Conservation (phyloP, 441 rosid species). For the Biscutella laevigata region DNA sequence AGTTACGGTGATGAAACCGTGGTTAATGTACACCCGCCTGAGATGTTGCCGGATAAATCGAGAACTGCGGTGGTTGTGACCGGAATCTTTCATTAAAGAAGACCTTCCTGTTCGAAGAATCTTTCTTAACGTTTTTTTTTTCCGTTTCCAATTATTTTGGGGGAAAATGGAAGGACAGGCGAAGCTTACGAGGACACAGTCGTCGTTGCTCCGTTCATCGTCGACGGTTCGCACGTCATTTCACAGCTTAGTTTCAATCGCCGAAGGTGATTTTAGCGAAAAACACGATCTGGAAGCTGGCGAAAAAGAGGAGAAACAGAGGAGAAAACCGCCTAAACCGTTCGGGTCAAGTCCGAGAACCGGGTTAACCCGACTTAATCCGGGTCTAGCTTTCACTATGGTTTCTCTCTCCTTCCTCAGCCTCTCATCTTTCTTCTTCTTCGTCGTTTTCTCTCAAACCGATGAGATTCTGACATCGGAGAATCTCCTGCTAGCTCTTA, state of each 20-base stretch:
- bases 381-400: slow-evolving; percentile 37
- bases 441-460: slow-evolving; percentile 44
- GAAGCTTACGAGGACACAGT: slow-evolving; percentile 72
- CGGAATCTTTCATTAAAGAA: no score
- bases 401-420: slow-evolving; percentile 43
- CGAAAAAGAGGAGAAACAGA: slow-evolving; percentile 35
- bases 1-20: slow-evolving; percentile 5
- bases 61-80: slow-evolving; percentile 30
- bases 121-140: no score
- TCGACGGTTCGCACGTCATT: slow-evolving; percentile 77
- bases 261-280: slow-evolving; percentile 39
- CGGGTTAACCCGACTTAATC: slow-evolving; percentile 42
- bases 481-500: slow-evolving; percentile 59
- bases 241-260: slow-evolving; percentile 52
- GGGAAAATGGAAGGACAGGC: slow-evolving; percentile 49
- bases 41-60: slow-evolving; percentile 38
- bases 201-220: slow-evolving; percentile 77
- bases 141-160: no score
- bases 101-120: not conserved
- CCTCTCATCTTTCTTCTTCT: slow-evolving; percentile 42
- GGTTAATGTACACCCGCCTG: slow-evolving; percentile 21
- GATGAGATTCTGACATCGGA: slow-evolving; percentile 70
- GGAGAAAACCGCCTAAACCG: slow-evolving; percentile 28
- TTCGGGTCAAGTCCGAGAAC: slow-evolving; percentile 34
- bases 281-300: slow-evolving; percentile 32